Evolutionary conservation across 2,329 filamentous ascomycete species (phyloP).

Genomic region (Colletotrichum navitas): DNA sequence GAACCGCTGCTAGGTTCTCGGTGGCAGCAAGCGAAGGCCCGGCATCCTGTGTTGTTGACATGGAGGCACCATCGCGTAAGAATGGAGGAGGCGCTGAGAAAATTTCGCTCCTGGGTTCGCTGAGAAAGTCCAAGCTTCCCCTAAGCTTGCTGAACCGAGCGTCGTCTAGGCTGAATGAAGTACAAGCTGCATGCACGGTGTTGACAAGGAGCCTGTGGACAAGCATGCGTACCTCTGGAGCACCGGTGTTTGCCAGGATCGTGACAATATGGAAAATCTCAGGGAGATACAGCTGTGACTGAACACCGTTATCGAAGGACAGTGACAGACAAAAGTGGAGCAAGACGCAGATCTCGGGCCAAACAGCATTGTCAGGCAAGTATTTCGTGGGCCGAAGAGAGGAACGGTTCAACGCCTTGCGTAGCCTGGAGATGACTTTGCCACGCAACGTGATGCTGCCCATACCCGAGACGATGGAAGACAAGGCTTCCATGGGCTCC

Average conservation of each 20-base stretch:
- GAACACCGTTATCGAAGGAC: constrained; percentile 76
- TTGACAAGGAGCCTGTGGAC: constrained; percentile 76
- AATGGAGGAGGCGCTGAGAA: constrained; percentile 63
- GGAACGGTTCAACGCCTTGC: constrained; percentile 76
- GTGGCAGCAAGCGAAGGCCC: constrained; percentile 66
- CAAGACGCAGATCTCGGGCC: constrained; percentile 77
- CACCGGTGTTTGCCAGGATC: constrained; percentile 76
- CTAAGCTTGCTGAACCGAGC: constrained; percentile 67
- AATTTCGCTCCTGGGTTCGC: constrained; percentile 70
- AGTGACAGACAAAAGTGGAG: constrained; percentile 75
- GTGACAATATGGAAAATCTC: constrained; percentile 79
- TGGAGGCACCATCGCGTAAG: constrained; percentile 65
- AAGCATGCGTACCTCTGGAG: constrained; percentile 66
- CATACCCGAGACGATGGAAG: constrained; percentile 72
- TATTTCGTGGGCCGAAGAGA: constrained; percentile 75
- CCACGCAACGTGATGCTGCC: constrained; percentile 75
- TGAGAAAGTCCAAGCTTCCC: constrained; percentile 68
- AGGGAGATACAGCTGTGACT: constrained; percentile 75
- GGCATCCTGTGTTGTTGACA: constrained; percentile 66
- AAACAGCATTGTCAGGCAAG: constrained; percentile 75
- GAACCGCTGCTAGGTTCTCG: constrained; percentile 70
- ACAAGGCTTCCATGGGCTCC: constrained; percentile 70
- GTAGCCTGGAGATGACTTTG: constrained; percentile 73
- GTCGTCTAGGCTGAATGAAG: constrained; percentile 74
- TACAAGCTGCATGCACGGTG: constrained; percentile 76